phyloP scores from a whole-genome alignment of 2,329 filamentous ascomycete genomes.

The Aspergillus caelatus region DNA sequence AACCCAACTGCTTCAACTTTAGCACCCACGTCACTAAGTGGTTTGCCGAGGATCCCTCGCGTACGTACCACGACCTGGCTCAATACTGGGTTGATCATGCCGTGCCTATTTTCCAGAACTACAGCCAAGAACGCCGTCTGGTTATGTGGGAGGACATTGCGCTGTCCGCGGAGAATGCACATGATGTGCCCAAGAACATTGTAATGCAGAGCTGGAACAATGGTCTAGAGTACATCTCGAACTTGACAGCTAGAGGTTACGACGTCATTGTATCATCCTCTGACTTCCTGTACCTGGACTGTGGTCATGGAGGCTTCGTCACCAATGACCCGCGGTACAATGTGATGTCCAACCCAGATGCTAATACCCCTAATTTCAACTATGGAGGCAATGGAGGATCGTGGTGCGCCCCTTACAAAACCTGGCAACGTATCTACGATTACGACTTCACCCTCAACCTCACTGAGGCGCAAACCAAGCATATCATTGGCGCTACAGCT shows the following conservation, averaged over 20 bases:
- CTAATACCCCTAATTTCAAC: conserved; percentile 54
- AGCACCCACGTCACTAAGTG: conserved; percentile 53
- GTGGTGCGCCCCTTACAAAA: conserved; percentile 64
- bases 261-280: conserved; percentile 60
- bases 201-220: conserved; percentile 61
- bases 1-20: conserved; percentile 61
- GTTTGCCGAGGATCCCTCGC: conserved; percentile 54
- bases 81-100: conserved; percentile 59
- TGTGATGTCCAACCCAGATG: conserved; percentile 55
- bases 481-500: conserved; percentile 55
- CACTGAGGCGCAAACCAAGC: conserved; percentile 49
- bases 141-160: conserved; percentile 62
- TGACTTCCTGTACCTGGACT: conserved; percentile 62
- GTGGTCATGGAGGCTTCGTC: conserved; percentile 57
- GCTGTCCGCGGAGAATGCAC: conserved; percentile 48
- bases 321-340: conserved; percentile 61
- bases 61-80: conserved; percentile 55
- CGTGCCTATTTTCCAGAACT: conserved; percentile 53
- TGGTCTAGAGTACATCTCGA: conserved; percentile 55
- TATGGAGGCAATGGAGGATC: conserved; percentile 57
- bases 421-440: conserved; percentile 63
- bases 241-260: conserved; percentile 54
- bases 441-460: conserved; percentile 59
- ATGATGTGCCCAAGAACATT: conserved; percentile 53
- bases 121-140: conserved; percentile 51